Evolutionary conservation across 2,329 filamentous ascomycete species (phyloP).

Genomic region (Fusarium coicis): DNA sequence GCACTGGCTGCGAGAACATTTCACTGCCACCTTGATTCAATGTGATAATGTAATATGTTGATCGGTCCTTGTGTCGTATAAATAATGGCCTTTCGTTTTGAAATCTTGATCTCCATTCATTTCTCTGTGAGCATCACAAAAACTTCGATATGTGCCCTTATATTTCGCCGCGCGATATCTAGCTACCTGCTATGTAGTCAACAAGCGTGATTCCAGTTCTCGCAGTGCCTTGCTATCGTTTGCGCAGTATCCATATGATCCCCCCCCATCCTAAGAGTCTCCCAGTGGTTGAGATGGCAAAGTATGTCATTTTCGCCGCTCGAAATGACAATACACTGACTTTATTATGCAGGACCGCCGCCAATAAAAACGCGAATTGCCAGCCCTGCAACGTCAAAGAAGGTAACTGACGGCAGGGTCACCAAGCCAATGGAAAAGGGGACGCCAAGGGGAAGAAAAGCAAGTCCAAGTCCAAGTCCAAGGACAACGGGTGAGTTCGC

Average conservation of each 20-base stretch:
- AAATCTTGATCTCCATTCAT: not conserved
- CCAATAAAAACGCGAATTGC: too few relatives aligned
- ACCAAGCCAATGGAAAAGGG: not conserved
- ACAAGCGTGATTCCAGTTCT: not conserved
- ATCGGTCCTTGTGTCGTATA: not conserved
- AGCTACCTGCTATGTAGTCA: not conserved
- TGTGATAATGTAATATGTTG: not conserved
- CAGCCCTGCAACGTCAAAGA: not conserved
- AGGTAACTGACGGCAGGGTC: not conserved
- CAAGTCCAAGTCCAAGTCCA: not conserved
- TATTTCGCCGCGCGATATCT: not conserved
- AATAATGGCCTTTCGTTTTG: not conserved
- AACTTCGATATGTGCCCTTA: not conserved
- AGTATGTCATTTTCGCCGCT: not conserved
- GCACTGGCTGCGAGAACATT: not conserved
- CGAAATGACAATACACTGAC: not conserved
- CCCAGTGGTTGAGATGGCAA: not conserved
- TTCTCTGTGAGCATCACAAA: not conserved
- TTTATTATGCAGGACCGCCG: too few relatives aligned
- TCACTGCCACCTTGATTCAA: not conserved
- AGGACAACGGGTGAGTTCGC: not conserved
- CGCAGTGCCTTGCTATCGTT: not conserved
- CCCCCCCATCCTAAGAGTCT: not conserved
- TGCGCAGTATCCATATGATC: not conserved
- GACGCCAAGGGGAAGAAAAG: not conserved